These are phyloP conservation scores for Acacia melanoxylon DNA, from an alignment of 306 rosid genomes.

Conservation along the genomic window DNA sequence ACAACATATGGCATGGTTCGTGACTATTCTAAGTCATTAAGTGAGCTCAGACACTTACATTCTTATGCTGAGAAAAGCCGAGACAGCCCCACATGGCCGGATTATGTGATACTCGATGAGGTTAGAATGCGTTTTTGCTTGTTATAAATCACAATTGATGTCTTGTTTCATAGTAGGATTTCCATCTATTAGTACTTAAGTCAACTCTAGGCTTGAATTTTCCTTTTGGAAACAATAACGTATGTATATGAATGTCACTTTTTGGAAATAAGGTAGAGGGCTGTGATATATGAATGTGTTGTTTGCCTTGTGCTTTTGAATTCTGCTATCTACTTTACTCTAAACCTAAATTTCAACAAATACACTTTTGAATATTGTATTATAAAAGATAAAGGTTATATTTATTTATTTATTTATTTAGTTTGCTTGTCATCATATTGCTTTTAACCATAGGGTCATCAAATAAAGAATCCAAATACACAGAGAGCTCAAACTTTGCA, in stretches of 20 bases:
- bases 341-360: no score
- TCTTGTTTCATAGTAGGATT: not conserved
- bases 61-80: not conserved
- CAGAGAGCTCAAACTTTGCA: slow-evolving; percentile 95
- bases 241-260: not conserved
- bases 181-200: no score
- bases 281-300: not conserved
- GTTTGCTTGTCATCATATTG: slow-evolving; percentile 19
- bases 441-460: slow-evolving; percentile 71
- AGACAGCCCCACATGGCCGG: not conserved
- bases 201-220: not conserved
- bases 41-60: not conserved
- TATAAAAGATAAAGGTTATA: not conserved
- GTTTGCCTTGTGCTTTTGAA: not conserved
- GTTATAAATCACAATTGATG: no score
- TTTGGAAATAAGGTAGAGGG: not conserved
- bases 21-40: not conserved
- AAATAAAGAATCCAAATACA: slow-evolving; percentile 88
- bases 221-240: not conserved
- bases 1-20: not conserved
- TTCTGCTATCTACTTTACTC: not conserved
- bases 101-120: not conserved
- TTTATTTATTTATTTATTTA: not conserved
- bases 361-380: no score
- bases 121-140: not conserved